Evolutionary conservation across 306 rosid genomes (phyloP).

Genomic region (Vigna hirtella): DNA sequence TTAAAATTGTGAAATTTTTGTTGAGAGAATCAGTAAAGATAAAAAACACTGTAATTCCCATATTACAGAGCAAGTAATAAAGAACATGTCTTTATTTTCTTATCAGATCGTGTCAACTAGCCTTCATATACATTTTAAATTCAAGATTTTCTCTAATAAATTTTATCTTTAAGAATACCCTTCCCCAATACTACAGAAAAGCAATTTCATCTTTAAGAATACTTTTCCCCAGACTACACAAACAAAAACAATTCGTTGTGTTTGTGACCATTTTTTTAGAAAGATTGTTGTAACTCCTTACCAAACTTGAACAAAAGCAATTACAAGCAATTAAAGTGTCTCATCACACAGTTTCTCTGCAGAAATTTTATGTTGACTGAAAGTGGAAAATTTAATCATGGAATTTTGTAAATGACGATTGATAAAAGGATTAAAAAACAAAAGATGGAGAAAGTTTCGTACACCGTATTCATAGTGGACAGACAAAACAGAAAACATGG

Average conservation of each 20-base stretch:
- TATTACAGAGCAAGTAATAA: too few species aligned
- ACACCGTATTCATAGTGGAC: conserved; percentile 33
- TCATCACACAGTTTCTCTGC: background rate
- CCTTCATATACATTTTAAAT: too few species aligned
- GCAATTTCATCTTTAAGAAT: too few species aligned
- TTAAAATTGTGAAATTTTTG: too few species aligned
- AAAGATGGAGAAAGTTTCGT: conserved; percentile 14
- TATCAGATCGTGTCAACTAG: too few species aligned
- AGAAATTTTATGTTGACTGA: background rate
- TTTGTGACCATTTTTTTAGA: background rate
- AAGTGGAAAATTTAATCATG: conserved; percentile 8
- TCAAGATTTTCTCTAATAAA: too few species aligned
- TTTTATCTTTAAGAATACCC: too few species aligned
- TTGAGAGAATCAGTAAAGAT: too few species aligned
- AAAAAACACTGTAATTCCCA: too few species aligned
- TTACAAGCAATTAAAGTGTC: background rate
- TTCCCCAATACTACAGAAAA: background rate
- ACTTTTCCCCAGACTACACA: background rate
- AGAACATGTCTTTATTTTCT: too few species aligned
- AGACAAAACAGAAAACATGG: conserved; percentile 30
- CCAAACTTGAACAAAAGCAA: too few species aligned
- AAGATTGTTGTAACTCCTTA: background rate
- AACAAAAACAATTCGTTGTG: background rate
- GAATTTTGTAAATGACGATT: background rate
- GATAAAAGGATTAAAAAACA: background rate